A percentile compares a stretch with the other conserved stretches of the same genome.
Conservation (phyloP, 805 yeast species). For the Pichia exigua region DNA sequence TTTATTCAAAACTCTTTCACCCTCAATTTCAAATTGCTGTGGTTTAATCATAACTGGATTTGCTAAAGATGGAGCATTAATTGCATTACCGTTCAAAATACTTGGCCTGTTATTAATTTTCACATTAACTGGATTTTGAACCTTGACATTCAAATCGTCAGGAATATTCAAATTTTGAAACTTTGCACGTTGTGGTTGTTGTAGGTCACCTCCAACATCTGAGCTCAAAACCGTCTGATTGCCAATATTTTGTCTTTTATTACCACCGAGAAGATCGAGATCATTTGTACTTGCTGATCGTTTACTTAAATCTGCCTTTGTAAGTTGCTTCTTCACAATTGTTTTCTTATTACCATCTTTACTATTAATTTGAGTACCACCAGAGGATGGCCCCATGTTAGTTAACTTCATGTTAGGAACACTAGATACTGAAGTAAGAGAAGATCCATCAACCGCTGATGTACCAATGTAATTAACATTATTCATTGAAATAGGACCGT, state of each 20-base stretch:
- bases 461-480: background rate
- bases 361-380: background rate
- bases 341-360: background rate
- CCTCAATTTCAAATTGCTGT: conserved; percentile 76
- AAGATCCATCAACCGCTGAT: background rate
- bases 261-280: background rate
- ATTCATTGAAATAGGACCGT: conserved; percentile 4
- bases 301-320: background rate
- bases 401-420: background rate
- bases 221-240: background rate
- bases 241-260: background rate
- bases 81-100: conserved; percentile 74
- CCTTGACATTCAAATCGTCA: conserved; percentile 53
- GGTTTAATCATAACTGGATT: conserved; percentile 69
- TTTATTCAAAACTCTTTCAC: conserved; percentile 79
- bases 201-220: background rate
- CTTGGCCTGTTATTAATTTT: conserved; percentile 69
- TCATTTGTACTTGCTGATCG: background rate
- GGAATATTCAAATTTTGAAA: conserved; percentile 71
- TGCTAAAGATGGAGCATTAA: conserved; percentile 59
- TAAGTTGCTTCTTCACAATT: background rate
- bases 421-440: background rate
- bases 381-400: background rate
- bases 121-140: conserved; percentile 57
- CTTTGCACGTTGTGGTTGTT: conserved; percentile 23